Evolutionary conservation across 257 asterid genomes (phyloP), one percentile per base, ranked within the genome.

Genomic region (Schizonepeta tenuifolia): DNA sequence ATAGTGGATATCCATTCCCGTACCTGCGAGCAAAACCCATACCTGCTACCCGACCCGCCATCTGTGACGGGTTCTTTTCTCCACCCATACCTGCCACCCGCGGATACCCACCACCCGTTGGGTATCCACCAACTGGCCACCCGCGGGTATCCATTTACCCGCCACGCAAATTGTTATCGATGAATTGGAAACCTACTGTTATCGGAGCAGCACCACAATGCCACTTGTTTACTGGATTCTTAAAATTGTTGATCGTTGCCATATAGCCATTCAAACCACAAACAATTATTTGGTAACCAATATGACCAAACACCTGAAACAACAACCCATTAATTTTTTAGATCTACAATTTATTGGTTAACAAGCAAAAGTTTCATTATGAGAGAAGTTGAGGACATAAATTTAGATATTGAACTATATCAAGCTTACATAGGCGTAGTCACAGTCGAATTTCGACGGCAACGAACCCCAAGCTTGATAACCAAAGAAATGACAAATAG

Each of bases 121-220:
- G n/a, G n/a, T n/a, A n/a, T n/a, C n/a, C n/a, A n/a, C n/a, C n/a
- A n/a, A n/a, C n/a, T n/a, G n/a, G n/a, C n/a, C n/a, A n/a, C n/a
- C n/a, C n/a, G n/a, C n/a, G n/a, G n/a, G n/a, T n/a, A n/a, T n/a
- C n/a, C n/a, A n/a, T n/a, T n/a, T n/a, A n/a, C n/a, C n/a, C n/a
- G n/a, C 41, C 43, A 14, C 9, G 63, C 22, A n/a, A 26, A 22
- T 11, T 53, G 17, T 58, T 22, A 54, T 43, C 67, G 33, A n/a
- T 15, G 60, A 61, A 50, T 66, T 24, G 66, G 64, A 59, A 81
- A 70, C 95, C 26, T 81, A 93, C 98, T 5, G 97, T 80, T 67
- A 91, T 89, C n/a, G 98, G 98, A 79, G 98, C 97, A 83, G 98
- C 98, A 54, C 89, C 98, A 71, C 98, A 94, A 2, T 83, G 86